Percentiles rank a stretch among this genome's conserved stretches.
These are phyloP conservation scores for Coniella lustricola DNA, from an alignment of 2,329 filamentous ascomycete species.

Conservation along the genomic window DNA sequence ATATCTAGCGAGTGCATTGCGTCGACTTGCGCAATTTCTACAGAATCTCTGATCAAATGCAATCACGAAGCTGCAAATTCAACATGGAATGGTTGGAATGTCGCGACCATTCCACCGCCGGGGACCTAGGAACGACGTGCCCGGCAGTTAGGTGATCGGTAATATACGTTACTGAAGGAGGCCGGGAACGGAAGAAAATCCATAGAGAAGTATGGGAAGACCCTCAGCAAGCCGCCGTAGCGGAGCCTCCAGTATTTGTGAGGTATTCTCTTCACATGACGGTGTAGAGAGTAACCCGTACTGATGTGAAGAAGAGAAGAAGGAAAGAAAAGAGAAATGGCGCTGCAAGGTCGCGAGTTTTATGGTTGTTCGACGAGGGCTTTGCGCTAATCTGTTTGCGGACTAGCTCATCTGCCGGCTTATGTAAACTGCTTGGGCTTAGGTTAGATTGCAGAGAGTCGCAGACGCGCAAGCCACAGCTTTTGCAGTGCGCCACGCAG, in stretches of 20 bases:
- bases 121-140: slow-evolving; percentile 34
- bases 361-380: background rate
- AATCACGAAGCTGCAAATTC: no score
- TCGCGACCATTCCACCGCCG: slow-evolving; percentile 47
- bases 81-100: slow-evolving; percentile 22
- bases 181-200: slow-evolving; percentile 51
- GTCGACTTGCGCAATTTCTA: no score
- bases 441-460: no score
- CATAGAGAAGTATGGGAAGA: slow-evolving; percentile 37
- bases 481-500: no score
- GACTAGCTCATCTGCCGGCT: no score
- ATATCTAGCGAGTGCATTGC: no score
- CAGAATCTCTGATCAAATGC: no score
- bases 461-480: no score
- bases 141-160: slow-evolving; percentile 37
- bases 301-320: slow-evolving; percentile 35
- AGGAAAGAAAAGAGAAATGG: slow-evolving; percentile 20
- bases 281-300: slow-evolving; percentile 39
- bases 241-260: slow-evolving; percentile 40
- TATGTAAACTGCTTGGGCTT: no score
- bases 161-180: slow-evolving; percentile 37
- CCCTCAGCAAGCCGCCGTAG: slow-evolving; percentile 49
- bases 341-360: background rate
- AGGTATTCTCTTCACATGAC: slow-evolving; percentile 41
- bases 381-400: background rate